Evolutionary conservation across 202 grass and related monocot genomes (phyloP), one percentile per base, ranked within the genome.

Genomic region (Hordeum pubiflorum): DNA sequence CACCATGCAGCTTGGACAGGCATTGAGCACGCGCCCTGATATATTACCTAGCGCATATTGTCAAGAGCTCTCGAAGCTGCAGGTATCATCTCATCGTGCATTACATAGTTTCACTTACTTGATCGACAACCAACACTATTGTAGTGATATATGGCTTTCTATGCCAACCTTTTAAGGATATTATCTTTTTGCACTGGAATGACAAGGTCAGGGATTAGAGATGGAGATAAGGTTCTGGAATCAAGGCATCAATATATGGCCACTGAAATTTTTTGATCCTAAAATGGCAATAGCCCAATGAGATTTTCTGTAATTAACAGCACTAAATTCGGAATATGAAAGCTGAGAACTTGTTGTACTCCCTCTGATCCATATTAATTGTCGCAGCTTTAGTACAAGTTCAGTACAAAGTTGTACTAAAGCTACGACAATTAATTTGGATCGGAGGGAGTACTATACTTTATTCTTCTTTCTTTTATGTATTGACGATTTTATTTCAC

Each of bases 31-130:
- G 33, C 84, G 84, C 20, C 65, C 89, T 63, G 94, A 97, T 89
- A 97, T 97, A 74, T 85, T 97, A 75, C 89, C 94, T 9, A 89
- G 63, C 79, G 88, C 88, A 41, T 97, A 97, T 77, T 97, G 94
- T 79, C 86, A 91, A 82, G 91, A 97, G 75, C 94, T 97, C 64
- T 90, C 91, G 31, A 92, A 92, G 62, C 69, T 94, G 81, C 91
- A 94, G 89, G 91, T 97, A 77, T 11, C 32, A 0, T 36, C 15
- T 60, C 22, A 38, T 48, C 44, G 63, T 63, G 39, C 2, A 34
- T 87, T 48, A 10, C 75, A 77, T 69, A 34, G 1, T 69, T 75
- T 72, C 52, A 52, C 43, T 57, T 79, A 33, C 32, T 34, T 34
- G 34, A 63, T 57, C 38, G 59, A 38, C 38, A 52, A 58, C 41